Base-by-base conservation (phyloP, 2,329 filamentous ascomycete species). In the Acephala macrosclerotiorum region DNA sequence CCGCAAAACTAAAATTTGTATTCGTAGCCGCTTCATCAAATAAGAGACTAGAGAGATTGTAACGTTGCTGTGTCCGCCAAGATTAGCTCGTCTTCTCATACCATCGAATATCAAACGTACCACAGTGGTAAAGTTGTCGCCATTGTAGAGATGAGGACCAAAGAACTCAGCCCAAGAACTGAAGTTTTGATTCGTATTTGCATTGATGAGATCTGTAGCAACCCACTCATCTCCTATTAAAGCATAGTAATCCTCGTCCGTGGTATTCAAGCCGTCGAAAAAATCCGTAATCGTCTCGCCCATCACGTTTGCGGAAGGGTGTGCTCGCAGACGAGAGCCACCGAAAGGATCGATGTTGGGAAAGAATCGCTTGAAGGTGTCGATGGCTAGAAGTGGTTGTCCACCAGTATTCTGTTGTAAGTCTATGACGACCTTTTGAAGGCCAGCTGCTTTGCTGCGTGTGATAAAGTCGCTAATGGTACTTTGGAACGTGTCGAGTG, bases 341-440 rank as follows among this genome's bases (percentile, higher is more conserved):
- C 45, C 61, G 59, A 68, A 72, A 0, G 71, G 70, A 18, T 71
- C 75, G 18, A 74, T 70, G 45, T 61, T 66, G n/a, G 76, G 74
- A 45, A 76, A 75, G 66, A 74, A 70, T 47, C 80, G 71, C 6
- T 74, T 83, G 80, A 89, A 89, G 25, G 89, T 79, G 71, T 89
- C 87, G 68, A 87, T 87, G 18, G 85, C 87, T 25, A 84, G 82
- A 1, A 87, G 72, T 56, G 89, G 84, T 16, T 81, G 82, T 25
- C 88, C 87, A 49, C 88, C 88, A 2, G 82, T 83, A 70, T 90
- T 90, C 55, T 80, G 81, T 3, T 81, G 82, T 4, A 89, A 76
- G 69, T 89, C 87, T 35, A 90, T 79, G 11, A 90, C 82, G 0
- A 90, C 81, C 74, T 86, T 87, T 53, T 81, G 87, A 77, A 87